Base-by-base conservation (phyloP, 139 green algal species). In the Micromonas commoda region DNA sequence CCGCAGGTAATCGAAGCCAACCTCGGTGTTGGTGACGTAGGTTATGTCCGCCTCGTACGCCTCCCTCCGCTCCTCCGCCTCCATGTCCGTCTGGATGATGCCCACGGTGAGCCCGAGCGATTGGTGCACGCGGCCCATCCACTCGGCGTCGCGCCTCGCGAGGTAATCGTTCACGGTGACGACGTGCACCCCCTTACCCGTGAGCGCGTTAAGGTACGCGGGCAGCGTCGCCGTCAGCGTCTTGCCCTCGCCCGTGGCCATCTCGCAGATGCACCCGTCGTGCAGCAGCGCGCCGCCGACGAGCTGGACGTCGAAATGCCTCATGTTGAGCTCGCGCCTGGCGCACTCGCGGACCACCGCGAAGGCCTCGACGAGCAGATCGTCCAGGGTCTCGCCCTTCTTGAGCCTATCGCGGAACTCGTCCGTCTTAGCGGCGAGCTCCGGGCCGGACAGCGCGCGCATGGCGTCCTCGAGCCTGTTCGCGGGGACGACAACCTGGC, bases 161-260 rank as follows among this genome's bases (percentile, higher is more conserved):
- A 99, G 88, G 88, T 98, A 98, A 83, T 99, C 95, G 80, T 99
- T 99, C 38, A 98, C 94, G 4, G 95, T 98, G 52, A 98, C 95
- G 23, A 99, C 92, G 82, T 99, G 95, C 70, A 98, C 95, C 33
- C 95, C 93, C 83, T 92, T 91, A 71, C 90, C 89, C 19, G 65
- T 68, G 24, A 99, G 89, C 0, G 94, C 95, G 81, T 98, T 99
- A 19, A 99, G 87, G 84, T 93, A 98, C 2, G 93, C 85, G n/a
- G 95, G 95, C 80, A 98, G 89, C 74, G 97, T 82, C 26, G 96
- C 92, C 64, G 97, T 92, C 52, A 97, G 82, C 21, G 95, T 98
- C 82, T 99, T 99, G 53, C 95, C 95, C 81, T 99, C 95, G 2
- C 95, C 95, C 21, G 95, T 99, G 39, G 81, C 66, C 95, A 99